These are phyloP conservation scores for Arabidopsis lyrata DNA, from an alignment of 441 rosid genomes.

Conservation along the genomic window DNA sequence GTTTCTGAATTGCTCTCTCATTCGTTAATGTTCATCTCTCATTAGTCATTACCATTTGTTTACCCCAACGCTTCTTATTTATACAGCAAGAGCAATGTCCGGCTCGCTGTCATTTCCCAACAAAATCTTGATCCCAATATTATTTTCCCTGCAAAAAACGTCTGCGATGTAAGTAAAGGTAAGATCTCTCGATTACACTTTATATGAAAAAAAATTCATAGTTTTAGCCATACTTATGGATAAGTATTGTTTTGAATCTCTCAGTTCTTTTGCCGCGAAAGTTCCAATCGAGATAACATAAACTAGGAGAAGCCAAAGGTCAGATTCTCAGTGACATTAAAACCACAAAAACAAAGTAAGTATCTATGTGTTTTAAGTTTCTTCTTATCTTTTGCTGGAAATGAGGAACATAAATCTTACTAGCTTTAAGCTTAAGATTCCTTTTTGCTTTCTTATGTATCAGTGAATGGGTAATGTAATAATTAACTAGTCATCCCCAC, in stretches of 20 bases:
- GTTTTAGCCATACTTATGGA: conserved; percentile 12
- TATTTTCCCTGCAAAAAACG: conserved; percentile 58
- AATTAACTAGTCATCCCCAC: conserved; percentile 25
- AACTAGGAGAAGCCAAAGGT: background rate
- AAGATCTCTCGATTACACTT: conserved; percentile 27
- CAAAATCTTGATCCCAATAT: conserved; percentile 55
- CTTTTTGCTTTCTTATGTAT: conserved; percentile 25
- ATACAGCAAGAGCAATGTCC: conserved; percentile 64
- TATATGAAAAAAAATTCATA: background rate
- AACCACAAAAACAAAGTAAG: conserved; percentile 25
- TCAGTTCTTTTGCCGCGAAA: conserved; percentile 72
- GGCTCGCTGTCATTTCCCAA: conserved; percentile 54
- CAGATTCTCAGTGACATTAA: conserved; percentile 15
- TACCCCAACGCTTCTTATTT: conserved; percentile 26
- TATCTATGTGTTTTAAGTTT: conserved; percentile 25
- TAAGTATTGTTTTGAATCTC: conserved; percentile 23
- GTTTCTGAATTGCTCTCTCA: conserved; percentile 19
- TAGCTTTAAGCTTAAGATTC: conserved; percentile 31
- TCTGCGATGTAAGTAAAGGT: conserved; percentile 66
- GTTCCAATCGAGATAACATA: conserved; percentile 44
- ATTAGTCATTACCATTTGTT: conserved; percentile 16
- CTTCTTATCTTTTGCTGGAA: conserved; percentile 9
- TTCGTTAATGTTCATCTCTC: conserved; percentile 8
- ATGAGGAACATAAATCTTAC: conserved; percentile 28
- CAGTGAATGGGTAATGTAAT: conserved; percentile 38